Base-by-base conservation (phyloP, 345 rosid genomes). In the Salix caprea region DNA sequence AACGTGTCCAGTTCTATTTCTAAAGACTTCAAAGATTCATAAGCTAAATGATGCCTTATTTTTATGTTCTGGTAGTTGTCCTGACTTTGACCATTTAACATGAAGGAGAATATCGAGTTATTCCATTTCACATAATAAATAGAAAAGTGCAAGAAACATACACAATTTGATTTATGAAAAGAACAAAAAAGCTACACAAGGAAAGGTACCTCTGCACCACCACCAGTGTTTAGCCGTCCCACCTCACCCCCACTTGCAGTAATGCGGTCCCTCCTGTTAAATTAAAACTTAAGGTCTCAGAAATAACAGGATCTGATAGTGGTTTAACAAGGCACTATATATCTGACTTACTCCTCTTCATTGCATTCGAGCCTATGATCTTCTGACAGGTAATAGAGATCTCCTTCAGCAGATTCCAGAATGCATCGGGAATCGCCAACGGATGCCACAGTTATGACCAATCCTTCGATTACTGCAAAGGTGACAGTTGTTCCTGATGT, bases 181-280 rank as follows among this genome's bases (percentile, higher is more conserved):
- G 40, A 60, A 60, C 65, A 69, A 70, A 61, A 76, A 48, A 21
- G 58, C 56, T 64, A 70, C 75, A 73, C 50, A 21, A 68, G 76
- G 79, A 69, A 77, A 71, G 77, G 44, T 89, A 96, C 99, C 98
- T 94, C 97, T 9, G 97, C 88, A 84, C 99, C 99, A 73, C 98
- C 97, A 73, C 99, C 99, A 73, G 99, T 86, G 81, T 92, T 94
- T 69, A 96, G 87, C 73, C 98, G 92, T 69, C 99, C 99, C 81
- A 96, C 98, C 86, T 96, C 99, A 82, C 99, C 99, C 67, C 99
- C 99, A 79, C 99, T 90, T 64, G 95, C 88, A 69, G 98, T 96
- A 73, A 96, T 86, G 19, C 98, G 98, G 12, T 85, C 89, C 87
- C 97, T 87, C 94, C 99, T 96, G 69, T 69, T 52, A 80, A 67